Percentiles rank a stretch among this genome's conserved stretches.
Evolutionary conservation across 345 rosid genomes (phyloP).

Genomic region (Sonneratia alba): DNA sequence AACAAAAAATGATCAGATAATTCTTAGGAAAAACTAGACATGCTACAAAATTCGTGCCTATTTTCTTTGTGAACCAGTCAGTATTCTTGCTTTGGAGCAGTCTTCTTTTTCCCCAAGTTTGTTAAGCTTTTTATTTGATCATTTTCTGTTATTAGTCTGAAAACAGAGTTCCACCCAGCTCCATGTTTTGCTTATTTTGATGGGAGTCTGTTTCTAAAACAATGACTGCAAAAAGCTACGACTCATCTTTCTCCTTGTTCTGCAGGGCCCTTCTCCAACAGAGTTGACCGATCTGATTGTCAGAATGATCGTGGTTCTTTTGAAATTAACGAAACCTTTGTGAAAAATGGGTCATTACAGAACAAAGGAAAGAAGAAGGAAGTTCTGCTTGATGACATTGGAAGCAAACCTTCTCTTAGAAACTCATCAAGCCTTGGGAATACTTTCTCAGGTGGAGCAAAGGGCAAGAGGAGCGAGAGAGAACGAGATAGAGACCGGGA

Average conservation of each 20-base stretch:
- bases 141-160: not conserved
- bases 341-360: conserved; percentile 27
- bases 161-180: not conserved
- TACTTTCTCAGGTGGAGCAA: conserved; percentile 24
- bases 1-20: not conserved
- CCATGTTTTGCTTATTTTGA: not conserved
- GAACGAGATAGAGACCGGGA: conserved; percentile 27
- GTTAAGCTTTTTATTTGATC: not conserved
- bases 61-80: not conserved
- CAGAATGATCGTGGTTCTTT: not conserved
- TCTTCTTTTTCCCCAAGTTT: not conserved
- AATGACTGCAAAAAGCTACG: not conserved
- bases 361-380: conserved; percentile 50
- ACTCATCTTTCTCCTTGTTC: not conserved
- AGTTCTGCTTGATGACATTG: conserved; percentile 39
- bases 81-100: not conserved
- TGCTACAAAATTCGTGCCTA: not conserved
- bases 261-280: not conserved
- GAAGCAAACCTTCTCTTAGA: conserved; percentile 28
- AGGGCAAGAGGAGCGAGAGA: conserved; percentile 57
- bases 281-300: not conserved
- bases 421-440: conserved; percentile 21
- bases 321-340: conserved; percentile 22
- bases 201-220: not conserved
- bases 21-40: not conserved